Base-by-base conservation (phyloP, 495 filamentous ascomycete genomes). In the Aspergillus saccharolyticus region DNA sequence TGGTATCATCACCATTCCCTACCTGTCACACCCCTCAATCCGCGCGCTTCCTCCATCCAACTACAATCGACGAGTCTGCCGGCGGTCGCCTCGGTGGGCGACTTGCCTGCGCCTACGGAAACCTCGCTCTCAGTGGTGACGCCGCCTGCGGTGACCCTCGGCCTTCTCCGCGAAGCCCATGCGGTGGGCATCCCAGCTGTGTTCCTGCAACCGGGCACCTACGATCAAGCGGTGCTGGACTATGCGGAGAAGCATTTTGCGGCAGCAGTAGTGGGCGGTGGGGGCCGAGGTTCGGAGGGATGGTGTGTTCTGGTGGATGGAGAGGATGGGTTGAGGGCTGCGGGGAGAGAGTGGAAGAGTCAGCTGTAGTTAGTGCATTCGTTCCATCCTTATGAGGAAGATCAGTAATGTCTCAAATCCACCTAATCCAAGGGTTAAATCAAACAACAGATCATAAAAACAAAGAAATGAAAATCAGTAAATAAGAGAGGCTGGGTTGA, bases 291-390 rank as follows among this genome's bases (percentile, higher is more conserved):
- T 20, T 72, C 78, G 42, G 89, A 95, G 72, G 92, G 91, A 3
- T 95, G 89, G 87, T 96, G 92, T 72, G 89, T 97, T 33, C 71
- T 96, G 53, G 91, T 96, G 14, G 89, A 96, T 77, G 92, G 92
- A 1, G 91, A 95, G 63, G 74, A 76, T 57, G 87, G 83, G 48
- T 63, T 92, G 65, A 76, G 79, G 57, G 74, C 72, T 33, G 88
- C 85, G 33, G 86, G 83, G 53, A 72, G 78, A 42, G 64, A 78
- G 51, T 79, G 76, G 76, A 70, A 68, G 17, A 69, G 63, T 43
- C 72, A 76, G 61, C 52, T 79, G 58, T 78, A 70, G 56, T 53
- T 52, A n/a, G n/a, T n/a, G n/a, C n/a, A n/a, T n/a, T n/a, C n/a
- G n/a, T n/a, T n/a, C n/a, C n/a, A n/a, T n/a, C n/a, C n/a, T n/a